phyloP scores from a whole-genome alignment of 306 rosid genomes.

The Echinosophora koreensis region DNA sequence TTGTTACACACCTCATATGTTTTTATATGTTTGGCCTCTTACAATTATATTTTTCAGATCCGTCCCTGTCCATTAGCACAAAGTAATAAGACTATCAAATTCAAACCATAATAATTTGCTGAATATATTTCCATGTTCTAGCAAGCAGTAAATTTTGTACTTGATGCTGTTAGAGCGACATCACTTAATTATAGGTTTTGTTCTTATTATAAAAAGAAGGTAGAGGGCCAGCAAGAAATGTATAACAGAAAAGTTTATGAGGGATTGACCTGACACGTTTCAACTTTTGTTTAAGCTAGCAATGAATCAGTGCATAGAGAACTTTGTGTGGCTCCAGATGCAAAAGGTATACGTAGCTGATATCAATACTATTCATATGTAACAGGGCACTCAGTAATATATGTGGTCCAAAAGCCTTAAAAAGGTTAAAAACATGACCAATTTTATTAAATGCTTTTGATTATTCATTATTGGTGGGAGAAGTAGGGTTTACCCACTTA shows the following conservation, averaged over 20 bases:
- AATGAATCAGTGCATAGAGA: conserved; percentile 33
- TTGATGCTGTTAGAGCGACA: neutral
- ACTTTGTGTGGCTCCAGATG: conserved; percentile 44
- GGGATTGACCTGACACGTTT: conserved; percentile 31
- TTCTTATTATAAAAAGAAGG: conserved; percentile 24
- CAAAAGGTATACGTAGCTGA: conserved; percentile 31
- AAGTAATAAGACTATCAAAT: conserved; percentile 18
- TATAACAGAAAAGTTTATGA: conserved; percentile 27
- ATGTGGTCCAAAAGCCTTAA: conserved; percentile 51
- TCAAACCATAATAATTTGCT: conserved; percentile 25
- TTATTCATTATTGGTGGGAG: conserved; percentile 35
- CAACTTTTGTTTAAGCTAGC: conserved; percentile 24
- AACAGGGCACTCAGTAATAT: conserved; percentile 8
- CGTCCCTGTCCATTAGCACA: neutral
- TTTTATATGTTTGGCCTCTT: no score
- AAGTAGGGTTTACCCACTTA: conserved; percentile 2
- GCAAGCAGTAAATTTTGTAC: conserved; percentile 29
- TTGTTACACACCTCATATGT: no score
- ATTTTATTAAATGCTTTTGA: conserved; percentile 26
- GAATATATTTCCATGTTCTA: conserved; percentile 4
- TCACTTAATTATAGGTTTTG: conserved; percentile 27
- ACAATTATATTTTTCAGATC: no score
- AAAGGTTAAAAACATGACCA: conserved; percentile 16
- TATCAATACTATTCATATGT: conserved; percentile 25
- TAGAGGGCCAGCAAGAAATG: conserved; percentile 13